phyloP scores from a whole-genome alignment of 2,329 filamentous ascomycete species.

The Exophiala alcalophila region DNA sequence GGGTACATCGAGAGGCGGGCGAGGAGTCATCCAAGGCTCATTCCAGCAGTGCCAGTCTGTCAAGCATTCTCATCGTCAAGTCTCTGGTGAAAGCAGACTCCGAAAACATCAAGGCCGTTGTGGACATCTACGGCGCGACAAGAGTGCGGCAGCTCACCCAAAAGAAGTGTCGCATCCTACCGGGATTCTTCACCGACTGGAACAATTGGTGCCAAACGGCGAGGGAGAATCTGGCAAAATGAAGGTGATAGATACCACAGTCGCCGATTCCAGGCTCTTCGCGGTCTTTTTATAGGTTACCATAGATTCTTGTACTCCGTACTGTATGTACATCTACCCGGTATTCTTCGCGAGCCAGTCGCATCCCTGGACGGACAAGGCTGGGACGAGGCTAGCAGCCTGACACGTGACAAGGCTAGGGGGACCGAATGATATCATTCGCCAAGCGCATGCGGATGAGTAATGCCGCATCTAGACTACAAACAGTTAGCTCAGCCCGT shows the following conservation, averaged over 20 bases:
- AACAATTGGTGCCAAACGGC: constrained; percentile 61
- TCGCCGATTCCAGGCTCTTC: neutral
- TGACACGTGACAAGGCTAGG: too few species aligned
- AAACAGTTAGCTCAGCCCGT: too few species aligned
- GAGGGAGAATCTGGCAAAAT: constrained; percentile 13
- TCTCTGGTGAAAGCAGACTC: constrained; percentile 47
- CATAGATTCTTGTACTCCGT: neutral
- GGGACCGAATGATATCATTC: too few species aligned
- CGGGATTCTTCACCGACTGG: constrained; percentile 68
- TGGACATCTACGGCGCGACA: constrained; percentile 63
- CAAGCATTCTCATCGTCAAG: constrained; percentile 46
- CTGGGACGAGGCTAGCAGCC: too few species aligned
- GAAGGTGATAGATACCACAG: neutral
- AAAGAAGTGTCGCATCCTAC: constrained; percentile 59
- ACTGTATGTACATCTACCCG: neutral
- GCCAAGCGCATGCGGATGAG: too few species aligned
- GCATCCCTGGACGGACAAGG: too few species aligned
- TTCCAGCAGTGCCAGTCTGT: constrained; percentile 67
- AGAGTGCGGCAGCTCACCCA: constrained; percentile 58
- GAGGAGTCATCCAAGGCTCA: constrained; percentile 63
- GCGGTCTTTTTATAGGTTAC: neutral
- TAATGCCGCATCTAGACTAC: too few species aligned
- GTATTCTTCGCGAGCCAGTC: too few species aligned
- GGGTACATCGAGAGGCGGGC: constrained; percentile 65
- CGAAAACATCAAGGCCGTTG: constrained; percentile 53